Conservation (phyloP, 257 asterid species). For the Scutellaria baicalensis region DNA sequence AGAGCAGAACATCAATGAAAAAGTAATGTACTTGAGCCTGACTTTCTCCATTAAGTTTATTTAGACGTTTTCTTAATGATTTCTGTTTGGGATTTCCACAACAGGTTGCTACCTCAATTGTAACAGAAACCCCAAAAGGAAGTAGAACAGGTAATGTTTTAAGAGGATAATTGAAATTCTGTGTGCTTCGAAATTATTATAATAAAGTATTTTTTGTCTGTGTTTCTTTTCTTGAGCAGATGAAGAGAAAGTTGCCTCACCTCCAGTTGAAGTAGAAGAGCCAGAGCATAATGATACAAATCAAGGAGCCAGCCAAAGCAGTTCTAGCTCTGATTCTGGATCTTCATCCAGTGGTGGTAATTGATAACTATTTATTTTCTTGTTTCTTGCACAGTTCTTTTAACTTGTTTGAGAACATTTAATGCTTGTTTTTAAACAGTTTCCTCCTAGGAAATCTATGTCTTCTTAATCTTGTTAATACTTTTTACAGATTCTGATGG, state of each 20-base stretch:
- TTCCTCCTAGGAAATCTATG: background rate
- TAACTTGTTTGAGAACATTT: background rate
- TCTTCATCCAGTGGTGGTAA: constrained; percentile 61
- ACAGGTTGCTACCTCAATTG: constrained; percentile 40
- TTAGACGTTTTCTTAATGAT: background rate
- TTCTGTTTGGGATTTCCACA: background rate
- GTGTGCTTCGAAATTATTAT: background rate
- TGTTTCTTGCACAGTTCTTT: background rate
- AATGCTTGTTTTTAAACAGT: constrained; percentile 3
- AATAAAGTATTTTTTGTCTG: background rate
- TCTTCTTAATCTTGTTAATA: constrained; percentile 10
- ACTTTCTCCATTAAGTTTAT: background rate
- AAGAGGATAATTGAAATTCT: background rate
- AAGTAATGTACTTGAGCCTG: constrained; percentile 28
- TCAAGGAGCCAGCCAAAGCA: constrained; percentile 39
- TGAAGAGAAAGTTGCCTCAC: constrained; percentile 32
- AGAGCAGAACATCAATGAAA: constrained; percentile 40
- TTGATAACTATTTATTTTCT: constrained; percentile 5
- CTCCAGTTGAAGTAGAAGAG: constrained; percentile 42
- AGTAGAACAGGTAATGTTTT: constrained; percentile 40
- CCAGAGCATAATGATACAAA: constrained; percentile 30
- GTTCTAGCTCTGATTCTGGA: constrained; percentile 57
- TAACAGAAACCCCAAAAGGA: constrained; percentile 35
- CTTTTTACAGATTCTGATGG: constrained; percentile 62
- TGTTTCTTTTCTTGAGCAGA: constrained; percentile 25